A percentile compares a stretch with the other conserved stretches of the same genome.
Evolutionary conservation across 768 basidiomycete species (phyloP).

Genomic region (Leccinum subtestaceum): DNA sequence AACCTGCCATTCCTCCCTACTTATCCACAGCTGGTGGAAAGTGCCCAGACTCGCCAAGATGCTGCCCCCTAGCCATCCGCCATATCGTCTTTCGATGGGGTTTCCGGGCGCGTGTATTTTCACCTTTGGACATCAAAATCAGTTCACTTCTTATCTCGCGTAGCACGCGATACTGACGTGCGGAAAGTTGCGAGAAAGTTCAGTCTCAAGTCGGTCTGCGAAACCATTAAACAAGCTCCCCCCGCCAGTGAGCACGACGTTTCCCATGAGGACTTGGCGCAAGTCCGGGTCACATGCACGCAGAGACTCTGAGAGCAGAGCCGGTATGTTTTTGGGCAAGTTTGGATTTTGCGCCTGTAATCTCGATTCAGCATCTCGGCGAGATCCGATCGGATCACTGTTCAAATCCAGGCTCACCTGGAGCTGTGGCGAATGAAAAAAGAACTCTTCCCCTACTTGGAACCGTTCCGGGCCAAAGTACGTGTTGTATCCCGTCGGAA

Average conservation of each 20-base stretch:
- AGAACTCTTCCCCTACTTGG: constrained; percentile 85
- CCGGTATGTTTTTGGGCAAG: constrained; percentile 71
- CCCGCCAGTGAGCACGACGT: constrained; percentile 95
- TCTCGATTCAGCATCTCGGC: constrained; percentile 7
- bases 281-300: constrained; percentile 88
- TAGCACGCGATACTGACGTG: constrained; percentile 53
- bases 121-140: constrained; percentile 47
- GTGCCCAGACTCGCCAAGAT: constrained; percentile 94
- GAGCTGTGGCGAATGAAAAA: constrained; percentile 63
- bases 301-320: constrained; percentile 74
- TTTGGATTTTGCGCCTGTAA: constrained; percentile 53
- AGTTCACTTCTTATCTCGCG: constrained; percentile 2
- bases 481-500: constrained; percentile 88
- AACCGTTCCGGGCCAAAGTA: constrained; percentile 82
- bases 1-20: constrained; percentile 90
- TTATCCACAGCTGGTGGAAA: constrained; percentile 97
- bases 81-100: constrained; percentile 83
- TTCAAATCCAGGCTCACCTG: constrained; percentile 37
- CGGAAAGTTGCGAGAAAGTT: constrained; percentile 71
- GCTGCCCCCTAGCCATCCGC: constrained; percentile 94
- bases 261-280: constrained; percentile 84
- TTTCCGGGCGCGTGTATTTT: constrained; percentile 94
- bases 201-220: constrained; percentile 74
- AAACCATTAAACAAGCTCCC: constrained; percentile 86
- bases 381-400: background rate